Evolutionary conservation across 768 basidiomycete species (phyloP).

Genomic region (Galerina marginata): DNA sequence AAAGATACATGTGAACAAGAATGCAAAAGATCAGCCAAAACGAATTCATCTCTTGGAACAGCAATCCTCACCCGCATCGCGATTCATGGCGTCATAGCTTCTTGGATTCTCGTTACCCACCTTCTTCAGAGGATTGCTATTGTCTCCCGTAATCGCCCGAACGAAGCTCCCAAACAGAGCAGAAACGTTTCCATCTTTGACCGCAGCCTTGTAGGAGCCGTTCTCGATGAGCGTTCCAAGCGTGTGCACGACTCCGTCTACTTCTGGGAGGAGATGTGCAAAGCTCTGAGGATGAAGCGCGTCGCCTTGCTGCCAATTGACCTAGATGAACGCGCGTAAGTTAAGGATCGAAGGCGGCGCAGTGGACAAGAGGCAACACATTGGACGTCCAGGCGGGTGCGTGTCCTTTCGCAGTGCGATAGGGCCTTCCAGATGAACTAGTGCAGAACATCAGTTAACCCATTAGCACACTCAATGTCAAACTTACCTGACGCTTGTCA

Average conservation of each 20-base stretch:
- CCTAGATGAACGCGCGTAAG: conserved; percentile 47
- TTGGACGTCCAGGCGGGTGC: conserved; percentile 83
- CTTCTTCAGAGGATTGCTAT: conserved; percentile 64
- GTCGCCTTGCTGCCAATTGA: conserved; percentile 86
- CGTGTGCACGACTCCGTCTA: conserved; percentile 89
- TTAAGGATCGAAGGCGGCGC: conserved; percentile 7
- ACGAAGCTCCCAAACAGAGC: conserved; percentile 54
- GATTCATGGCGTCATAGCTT: conserved; percentile 83
- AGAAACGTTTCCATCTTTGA: conserved; percentile 63
- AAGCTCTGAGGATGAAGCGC: conserved; percentile 82
- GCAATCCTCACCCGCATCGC: conserved; percentile 78
- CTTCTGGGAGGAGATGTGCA: conserved; percentile 64
- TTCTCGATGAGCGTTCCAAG: conserved; percentile 90
- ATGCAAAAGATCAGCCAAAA: conserved; percentile 10
- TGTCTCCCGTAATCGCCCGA: conserved; percentile 37
- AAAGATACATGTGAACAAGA: conserved; percentile 20
- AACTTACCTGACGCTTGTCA: conserved; percentile 84
- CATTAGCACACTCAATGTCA: neutral
- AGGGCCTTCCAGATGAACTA: conserved; percentile 85
- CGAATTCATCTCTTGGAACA: neutral
- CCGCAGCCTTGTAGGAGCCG: conserved; percentile 75
- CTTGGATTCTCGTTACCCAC: conserved; percentile 33
- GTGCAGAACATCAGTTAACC: conserved; percentile 4
- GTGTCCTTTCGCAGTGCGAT: conserved; percentile 88
- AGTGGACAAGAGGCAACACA: conserved; percentile 44